phyloP scores from a whole-genome alignment of 768 basidiomycete genomes.

The Kondoa subrosea region DNA sequence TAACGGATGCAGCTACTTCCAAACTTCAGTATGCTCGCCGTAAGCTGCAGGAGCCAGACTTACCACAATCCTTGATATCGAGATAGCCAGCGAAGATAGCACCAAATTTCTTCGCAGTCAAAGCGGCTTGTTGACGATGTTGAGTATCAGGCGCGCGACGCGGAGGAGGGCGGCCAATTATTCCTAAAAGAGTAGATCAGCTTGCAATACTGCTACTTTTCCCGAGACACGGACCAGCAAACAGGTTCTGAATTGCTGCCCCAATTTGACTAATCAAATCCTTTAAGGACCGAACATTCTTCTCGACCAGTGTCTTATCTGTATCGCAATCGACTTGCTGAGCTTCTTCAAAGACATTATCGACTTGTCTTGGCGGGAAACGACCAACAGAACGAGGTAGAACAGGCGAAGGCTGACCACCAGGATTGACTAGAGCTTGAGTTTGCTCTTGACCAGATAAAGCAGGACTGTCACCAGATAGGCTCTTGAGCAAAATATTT shows the following conservation, averaged over 20 bases:
- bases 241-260: background rate
- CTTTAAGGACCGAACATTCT: background rate
- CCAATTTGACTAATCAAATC: background rate
- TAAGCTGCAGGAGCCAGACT: background rate
- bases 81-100: background rate
- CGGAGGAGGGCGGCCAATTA: conserved; percentile 1
- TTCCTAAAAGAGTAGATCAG: background rate
- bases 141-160: background rate
- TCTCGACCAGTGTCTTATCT: background rate
- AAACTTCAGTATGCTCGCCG: background rate
- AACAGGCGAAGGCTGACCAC: background rate
- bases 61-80: conserved; percentile 6
- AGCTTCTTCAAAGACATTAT: background rate
- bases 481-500: conserved; percentile 7
- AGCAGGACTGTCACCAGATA: background rate
- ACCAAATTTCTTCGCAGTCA: background rate
- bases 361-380: background rate
- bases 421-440: background rate
- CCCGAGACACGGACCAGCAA: background rate
- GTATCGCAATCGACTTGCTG: background rate
- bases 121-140: conserved; percentile 4
- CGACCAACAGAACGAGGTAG: background rate
- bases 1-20: background rate
- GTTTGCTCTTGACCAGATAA: background rate
- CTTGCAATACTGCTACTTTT: no score